Evolutionary conservation across 208 protist genomes (phyloP).

Genomic region (Leishmania amazonensis): DNA sequence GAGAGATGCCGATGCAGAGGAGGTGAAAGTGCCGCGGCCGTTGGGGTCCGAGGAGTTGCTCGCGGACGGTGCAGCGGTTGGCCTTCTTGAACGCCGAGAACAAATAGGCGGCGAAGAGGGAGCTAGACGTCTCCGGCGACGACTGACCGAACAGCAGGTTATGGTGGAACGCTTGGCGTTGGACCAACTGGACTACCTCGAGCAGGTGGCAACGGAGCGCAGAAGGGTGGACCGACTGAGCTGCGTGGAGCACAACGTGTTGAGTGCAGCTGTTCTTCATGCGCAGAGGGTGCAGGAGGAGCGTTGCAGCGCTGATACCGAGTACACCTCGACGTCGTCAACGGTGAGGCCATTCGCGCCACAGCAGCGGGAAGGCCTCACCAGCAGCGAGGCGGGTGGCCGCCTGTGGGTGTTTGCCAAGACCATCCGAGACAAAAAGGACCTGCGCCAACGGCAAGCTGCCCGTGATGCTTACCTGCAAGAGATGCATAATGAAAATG

Average conservation of each 20-base stretch:
- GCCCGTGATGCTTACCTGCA: constrained; percentile 11
- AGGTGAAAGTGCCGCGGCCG: neutral
- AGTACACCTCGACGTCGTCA: neutral
- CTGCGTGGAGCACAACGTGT: neutral
- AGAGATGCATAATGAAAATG: neutral
- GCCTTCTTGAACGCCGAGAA: neutral
- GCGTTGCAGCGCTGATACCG: neutral
- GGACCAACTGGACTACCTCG: neutral
- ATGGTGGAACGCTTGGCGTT: constrained; percentile 3
- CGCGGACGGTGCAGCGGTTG: neutral
- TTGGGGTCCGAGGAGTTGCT: constrained; percentile 7
- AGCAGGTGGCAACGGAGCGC: neutral
- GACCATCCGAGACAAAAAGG: constrained; percentile 3
- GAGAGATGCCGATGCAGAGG: neutral
- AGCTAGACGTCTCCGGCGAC: neutral
- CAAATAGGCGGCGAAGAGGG: neutral
- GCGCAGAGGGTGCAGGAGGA: neutral
- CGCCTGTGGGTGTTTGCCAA: constrained; percentile 16
- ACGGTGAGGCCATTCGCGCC: neutral
- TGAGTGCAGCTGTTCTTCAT: neutral
- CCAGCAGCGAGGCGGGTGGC: constrained; percentile 13
- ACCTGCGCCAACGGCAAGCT: constrained; percentile 14
- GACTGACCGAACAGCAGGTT: constrained; percentile 1
- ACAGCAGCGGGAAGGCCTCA: neutral
- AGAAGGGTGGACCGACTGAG: neutral